Evolutionary conservation across 768 basidiomycete species (phyloP).

Genomic region (Myochromella boudieri): DNA sequence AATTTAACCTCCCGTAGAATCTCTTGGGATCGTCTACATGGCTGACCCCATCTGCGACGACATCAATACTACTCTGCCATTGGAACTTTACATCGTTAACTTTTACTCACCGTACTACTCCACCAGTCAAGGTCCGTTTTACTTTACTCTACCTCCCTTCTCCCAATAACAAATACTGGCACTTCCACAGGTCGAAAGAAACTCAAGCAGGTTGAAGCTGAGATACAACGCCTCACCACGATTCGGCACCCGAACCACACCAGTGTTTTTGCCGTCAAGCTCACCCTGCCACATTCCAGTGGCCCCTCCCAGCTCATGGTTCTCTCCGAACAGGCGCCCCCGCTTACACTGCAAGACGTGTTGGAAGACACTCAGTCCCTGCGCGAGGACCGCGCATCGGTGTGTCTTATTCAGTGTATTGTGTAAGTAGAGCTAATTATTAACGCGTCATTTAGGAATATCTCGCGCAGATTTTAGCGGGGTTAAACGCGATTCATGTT

Average conservation of each 20-base stretch:
- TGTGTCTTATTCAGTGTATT: conserved; percentile 32
- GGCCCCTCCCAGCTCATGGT: conserved; percentile 58
- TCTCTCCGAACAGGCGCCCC: conserved; percentile 69
- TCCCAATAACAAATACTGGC: neutral
- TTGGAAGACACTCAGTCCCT: conserved; percentile 76
- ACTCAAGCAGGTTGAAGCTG: conserved; percentile 62
- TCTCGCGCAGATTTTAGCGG: conserved; percentile 68
- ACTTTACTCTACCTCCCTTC: neutral
- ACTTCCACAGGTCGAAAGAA: conserved; percentile 59
- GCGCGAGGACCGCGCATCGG: conserved; percentile 69
- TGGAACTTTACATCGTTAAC: conserved; percentile 67
- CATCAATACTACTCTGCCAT: conserved; percentile 48
- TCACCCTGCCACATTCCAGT: conserved; percentile 48
- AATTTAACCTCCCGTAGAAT: conserved; percentile 36
- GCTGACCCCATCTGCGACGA: conserved; percentile 79
- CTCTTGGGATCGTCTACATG: conserved; percentile 64
- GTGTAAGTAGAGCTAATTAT: no score
- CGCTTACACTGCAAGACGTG: conserved; percentile 67
- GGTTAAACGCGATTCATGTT: conserved; percentile 65
- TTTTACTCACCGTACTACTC: conserved; percentile 73
- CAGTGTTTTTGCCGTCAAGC: conserved; percentile 65
- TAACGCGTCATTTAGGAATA: no score
- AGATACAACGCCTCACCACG: conserved; percentile 57
- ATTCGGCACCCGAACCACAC: conserved; percentile 69
- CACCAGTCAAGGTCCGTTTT: conserved; percentile 52